Base-by-base conservation (phyloP, 139 green algal species). In the Chlorella sp. region DNA sequence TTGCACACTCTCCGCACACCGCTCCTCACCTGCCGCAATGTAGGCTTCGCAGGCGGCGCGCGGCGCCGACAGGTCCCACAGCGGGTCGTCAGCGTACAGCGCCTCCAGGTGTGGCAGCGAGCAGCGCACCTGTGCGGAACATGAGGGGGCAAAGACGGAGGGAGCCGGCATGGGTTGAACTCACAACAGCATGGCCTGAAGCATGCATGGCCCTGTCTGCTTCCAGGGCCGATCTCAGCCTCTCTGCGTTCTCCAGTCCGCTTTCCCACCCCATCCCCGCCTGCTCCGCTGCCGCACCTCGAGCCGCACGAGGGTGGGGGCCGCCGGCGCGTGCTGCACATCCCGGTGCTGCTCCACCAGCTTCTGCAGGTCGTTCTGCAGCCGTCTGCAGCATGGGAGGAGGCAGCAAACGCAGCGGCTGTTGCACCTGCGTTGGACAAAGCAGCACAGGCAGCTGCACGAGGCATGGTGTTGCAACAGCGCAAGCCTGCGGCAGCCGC, bases 11-110 rank as follows among this genome's bases (percentile, higher is more conserved):
- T n/a, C n/a, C n/a, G n/a, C n/a, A n/a, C n/a, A n/a, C n/a, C n/a
- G n/a, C n/a, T n/a, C 18, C 69, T 18, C 26, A 78, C 70, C 38
- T 38, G 36, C 36, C 36, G 76, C 76, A 13, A 82, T 63, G 20
- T 82, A 82, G 1, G 39, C 57, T 18, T 82, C 76, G 76, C 76
- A 73, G 6, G 76, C 76, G 6, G 76, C 76, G 23, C 76, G 57
- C 23, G 76, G 76, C 34, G 76, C 76, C 4, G 30, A 21, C 17
- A 82, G 60, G 60, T 82, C 76, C 76, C 76, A 82, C 76, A 82
- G 25, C 12, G 60, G 60, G 55, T 82, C 76, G 26, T 82, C 76
- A 6, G 39, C 41, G 23, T 60, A 82, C 57, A 73, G 18, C 34
- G 11, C 38, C 5, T 13, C 38, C 9, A 57, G 38, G 60, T 82